A percentile compares a stretch with the other conserved stretches of the same genome.
Evolutionary conservation across 2,329 filamentous ascomycete genomes (phyloP).

Genomic region (Ilyonectria sp.): DNA sequence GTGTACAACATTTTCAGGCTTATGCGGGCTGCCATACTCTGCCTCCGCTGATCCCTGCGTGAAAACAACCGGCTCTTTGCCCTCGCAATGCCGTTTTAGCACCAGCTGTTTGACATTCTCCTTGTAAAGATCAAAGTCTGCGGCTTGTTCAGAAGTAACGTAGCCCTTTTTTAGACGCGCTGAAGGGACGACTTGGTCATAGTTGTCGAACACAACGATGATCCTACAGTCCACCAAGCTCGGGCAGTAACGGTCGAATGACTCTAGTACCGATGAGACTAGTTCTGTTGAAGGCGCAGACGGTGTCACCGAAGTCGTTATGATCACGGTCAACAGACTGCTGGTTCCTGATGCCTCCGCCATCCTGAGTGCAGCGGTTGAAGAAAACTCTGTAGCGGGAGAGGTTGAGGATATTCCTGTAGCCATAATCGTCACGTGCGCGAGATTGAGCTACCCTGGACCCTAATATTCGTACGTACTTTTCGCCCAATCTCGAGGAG

Average conservation of each 20-base stretch:
- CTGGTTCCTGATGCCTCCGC: slow-evolving; percentile 11
- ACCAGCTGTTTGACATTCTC: slow-evolving; percentile 61
- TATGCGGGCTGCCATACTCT: slow-evolving; percentile 62
- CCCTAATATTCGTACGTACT: no score
- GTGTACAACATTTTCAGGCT: slow-evolving; percentile 54
- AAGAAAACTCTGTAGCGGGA: neutral
- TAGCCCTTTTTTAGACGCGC: slow-evolving; percentile 68
- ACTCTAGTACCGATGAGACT: slow-evolving; percentile 61
- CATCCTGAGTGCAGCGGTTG: slow-evolving; percentile 28
- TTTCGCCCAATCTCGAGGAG: no score
- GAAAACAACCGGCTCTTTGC: slow-evolving; percentile 2
- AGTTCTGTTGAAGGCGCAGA: slow-evolving; percentile 68
- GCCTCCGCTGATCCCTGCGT: slow-evolving; percentile 52
- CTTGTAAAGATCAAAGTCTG: slow-evolving; percentile 62
- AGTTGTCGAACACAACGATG: slow-evolving; percentile 68
- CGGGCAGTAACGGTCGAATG: slow-evolving; percentile 61
- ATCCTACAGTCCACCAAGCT: slow-evolving; percentile 59
- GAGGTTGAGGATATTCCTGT: neutral
- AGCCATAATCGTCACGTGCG: neutral
- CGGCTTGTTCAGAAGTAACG: slow-evolving; percentile 63
- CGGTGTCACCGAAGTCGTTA: slow-evolving; percentile 70
- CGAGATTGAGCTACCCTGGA: no score
- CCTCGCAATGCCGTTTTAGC: slow-evolving; percentile 35
- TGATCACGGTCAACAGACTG: slow-evolving; percentile 54
- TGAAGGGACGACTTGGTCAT: slow-evolving; percentile 60